Conservation (phyloP, 345 rosid species). For the Lepidium sativum region DNA sequence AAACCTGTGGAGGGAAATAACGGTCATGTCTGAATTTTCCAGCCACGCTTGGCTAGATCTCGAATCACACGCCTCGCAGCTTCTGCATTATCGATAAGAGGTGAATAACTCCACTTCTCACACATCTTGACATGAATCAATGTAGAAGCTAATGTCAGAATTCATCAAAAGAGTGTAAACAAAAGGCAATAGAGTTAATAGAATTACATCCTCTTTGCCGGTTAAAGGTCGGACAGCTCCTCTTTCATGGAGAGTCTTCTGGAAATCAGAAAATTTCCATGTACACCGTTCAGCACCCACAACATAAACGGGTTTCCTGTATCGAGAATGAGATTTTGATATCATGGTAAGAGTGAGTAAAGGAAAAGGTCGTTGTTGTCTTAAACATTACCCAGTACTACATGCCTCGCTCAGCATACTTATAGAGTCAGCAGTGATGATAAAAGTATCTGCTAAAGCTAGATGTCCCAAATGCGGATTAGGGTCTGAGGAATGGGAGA, state of each 20-base stretch:
- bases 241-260: constrained; percentile 53
- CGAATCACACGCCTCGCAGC: constrained; percentile 62
- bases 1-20: background rate
- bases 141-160: constrained; percentile 1
- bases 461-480: constrained; percentile 91
- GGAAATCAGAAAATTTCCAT: constrained; percentile 84
- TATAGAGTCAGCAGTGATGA: constrained; percentile 89
- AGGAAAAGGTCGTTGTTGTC: background rate
- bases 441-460: constrained; percentile 90
- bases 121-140: constrained; percentile 44
- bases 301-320: constrained; percentile 84
- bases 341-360: background rate
- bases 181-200: background rate
- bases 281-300: constrained; percentile 72
- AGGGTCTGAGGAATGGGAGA: constrained; percentile 38
- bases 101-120: constrained; percentile 77
- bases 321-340: background rate
- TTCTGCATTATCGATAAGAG: constrained; percentile 66
- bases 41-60: constrained; percentile 60
- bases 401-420: constrained; percentile 98
- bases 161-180: background rate
- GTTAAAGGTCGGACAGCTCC: constrained; percentile 69
- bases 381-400: constrained; percentile 66
- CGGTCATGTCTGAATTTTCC: constrained; percentile 35
- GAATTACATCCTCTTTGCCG: constrained; percentile 77